Base-by-base conservation (phyloP, 306 rosid genomes). In the Trichosanthes cucumerina region DNA sequence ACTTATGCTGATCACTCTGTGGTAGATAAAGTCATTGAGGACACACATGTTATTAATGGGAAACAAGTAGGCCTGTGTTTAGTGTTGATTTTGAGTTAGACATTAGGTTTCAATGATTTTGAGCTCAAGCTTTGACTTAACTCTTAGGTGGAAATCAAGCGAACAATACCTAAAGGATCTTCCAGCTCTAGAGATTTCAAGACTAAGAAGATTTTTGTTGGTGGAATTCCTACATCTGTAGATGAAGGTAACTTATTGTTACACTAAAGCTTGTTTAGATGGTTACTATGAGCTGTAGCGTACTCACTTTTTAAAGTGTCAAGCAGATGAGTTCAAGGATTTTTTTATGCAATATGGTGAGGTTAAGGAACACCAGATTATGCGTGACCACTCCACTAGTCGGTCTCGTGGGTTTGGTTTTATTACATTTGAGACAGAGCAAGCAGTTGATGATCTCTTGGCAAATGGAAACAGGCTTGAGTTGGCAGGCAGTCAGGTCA, bases 121-220 rank as follows among this genome's bases (percentile, higher is more conserved):
- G 8, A 69, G 73, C 77, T 81, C 49, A 68, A 24, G 9, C 13
- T 38, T 79, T 23, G 24, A 26, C 6, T 58, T 46, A 60, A 64
- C 59, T 47, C 81, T 49, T 64, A 93, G 98, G 98, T 93, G 83
- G 98, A 93, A 77, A 93, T 93, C 86, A 93, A 93, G 91, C 85
- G 98, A 81, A 93, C 98, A n/a, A 93, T 93, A 79, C 98, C 98
- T 1, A 87, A 90, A 89, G 98, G 96, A 68, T 88, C 95, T 73
- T 88, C 71, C 76, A 91, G 93, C 75, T 87, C 96, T 78, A 89
- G 87, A 83, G 98, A 93, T 82, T 91, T 93, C 83, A 93, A 85
- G 91, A 93, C 98, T 12, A 93, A 87, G 90, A 93, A 93, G 86
- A 88, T 93, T 43, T 93, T 93, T 79, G 98, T 91, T 74, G 98